phyloP scores from a whole-genome alignment of 495 filamentous ascomycete genomes.

The Tuber magnatum region DNA sequence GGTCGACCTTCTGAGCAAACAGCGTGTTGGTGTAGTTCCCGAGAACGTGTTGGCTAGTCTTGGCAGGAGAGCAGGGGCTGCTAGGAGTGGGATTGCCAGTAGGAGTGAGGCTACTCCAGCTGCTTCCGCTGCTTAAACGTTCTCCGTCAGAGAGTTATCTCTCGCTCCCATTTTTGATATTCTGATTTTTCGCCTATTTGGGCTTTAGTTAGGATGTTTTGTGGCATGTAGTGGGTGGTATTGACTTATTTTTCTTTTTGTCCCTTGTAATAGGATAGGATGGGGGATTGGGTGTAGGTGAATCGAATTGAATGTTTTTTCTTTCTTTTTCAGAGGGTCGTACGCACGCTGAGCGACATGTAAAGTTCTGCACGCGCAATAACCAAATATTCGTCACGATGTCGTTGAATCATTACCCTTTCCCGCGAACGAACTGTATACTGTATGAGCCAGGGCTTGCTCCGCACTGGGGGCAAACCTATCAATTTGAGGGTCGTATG shows the following conservation, averaged over 20 bases:
- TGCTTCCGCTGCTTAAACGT: slow-evolving; percentile 17
- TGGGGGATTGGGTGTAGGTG: background rate
- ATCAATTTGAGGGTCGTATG: too few relatives aligned
- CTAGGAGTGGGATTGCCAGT: slow-evolving; percentile 14
- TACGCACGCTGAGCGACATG: background rate
- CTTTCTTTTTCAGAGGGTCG: background rate
- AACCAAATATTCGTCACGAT: background rate
- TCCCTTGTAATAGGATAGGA: background rate
- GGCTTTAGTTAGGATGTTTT: background rate
- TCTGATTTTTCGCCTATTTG: background rate
- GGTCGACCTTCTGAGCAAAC: slow-evolving; percentile 83
- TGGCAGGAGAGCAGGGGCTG: slow-evolving; percentile 38
- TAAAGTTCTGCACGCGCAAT: background rate
- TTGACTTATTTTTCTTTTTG: background rate
- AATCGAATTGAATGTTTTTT: background rate
- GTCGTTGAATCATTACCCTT: background rate
- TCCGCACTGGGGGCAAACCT: background rate
- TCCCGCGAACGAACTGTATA: background rate
- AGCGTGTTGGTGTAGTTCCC: slow-evolving; percentile 83
- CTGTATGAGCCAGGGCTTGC: background rate
- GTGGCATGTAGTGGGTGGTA: background rate
- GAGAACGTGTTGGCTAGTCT: slow-evolving; percentile 48
- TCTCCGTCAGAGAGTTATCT: background rate
- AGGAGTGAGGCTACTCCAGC: slow-evolving; percentile 12
- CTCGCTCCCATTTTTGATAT: background rate